phyloP scores from a whole-genome alignment of 2,329 filamentous ascomycete species.

The Trichocomaceae sp. region DNA sequence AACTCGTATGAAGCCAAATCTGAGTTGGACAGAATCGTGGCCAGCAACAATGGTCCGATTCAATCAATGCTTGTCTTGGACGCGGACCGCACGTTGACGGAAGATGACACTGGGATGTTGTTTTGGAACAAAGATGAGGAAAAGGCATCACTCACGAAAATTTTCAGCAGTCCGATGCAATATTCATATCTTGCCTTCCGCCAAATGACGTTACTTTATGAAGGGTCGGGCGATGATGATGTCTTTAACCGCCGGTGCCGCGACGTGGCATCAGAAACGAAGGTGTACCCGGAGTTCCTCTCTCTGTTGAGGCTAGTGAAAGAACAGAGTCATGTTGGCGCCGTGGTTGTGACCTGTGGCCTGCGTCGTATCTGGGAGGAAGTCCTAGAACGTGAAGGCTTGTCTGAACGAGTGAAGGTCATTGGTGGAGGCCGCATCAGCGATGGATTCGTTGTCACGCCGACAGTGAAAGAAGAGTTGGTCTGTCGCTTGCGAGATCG shows the following conservation, averaged over 20 bases:
- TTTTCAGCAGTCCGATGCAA: conserved; percentile 44
- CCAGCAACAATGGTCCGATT: not conserved
- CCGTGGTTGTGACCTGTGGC: conserved; percentile 52
- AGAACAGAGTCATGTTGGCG: conserved; percentile 34
- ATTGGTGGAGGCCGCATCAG: conserved; percentile 47
- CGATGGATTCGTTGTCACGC: conserved; percentile 48
- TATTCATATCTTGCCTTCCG: conserved; percentile 52
- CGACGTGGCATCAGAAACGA: conserved; percentile 36
- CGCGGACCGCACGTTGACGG: conserved; percentile 50
- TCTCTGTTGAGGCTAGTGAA: conserved; percentile 35
- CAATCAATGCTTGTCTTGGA: conserved; percentile 48
- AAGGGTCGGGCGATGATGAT: conserved; percentile 35
- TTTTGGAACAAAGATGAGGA: conserved; percentile 14
- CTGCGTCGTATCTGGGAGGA: conserved; percentile 50
- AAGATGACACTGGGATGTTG: conserved; percentile 21
- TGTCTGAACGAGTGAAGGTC: conserved; percentile 42
- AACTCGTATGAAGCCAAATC: conserved; percentile 17
- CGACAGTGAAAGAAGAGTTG: conserved; percentile 44
- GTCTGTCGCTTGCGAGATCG: conserved; percentile 37
- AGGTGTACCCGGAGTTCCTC: conserved; percentile 45
- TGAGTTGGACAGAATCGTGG: conserved; percentile 31
- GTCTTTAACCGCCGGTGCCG: conserved; percentile 45
- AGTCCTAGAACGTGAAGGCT: conserved; percentile 40
- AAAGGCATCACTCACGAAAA: conserved; percentile 30
- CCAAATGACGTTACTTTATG: conserved; percentile 50